Evolutionary conservation across 2,329 filamentous ascomycete species (phyloP), one percentile per base, ranked within the genome.

Genomic region (Waltergamsia citrina): DNA sequence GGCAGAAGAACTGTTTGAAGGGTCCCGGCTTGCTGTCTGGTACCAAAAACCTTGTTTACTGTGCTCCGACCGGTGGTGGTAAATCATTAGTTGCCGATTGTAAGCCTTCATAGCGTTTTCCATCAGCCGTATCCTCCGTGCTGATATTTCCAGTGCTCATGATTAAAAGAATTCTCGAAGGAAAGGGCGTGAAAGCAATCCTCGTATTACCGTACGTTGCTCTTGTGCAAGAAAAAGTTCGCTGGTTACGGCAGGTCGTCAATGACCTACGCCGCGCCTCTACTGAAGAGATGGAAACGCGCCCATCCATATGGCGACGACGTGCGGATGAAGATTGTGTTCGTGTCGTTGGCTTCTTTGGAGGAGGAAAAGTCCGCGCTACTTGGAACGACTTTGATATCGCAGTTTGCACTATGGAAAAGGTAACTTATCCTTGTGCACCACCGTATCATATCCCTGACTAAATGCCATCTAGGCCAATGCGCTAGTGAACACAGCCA

Each of bases 401-500:
- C 46, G 83, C 77, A 2, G 72, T 87, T 26, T 87, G 83, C 57
- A 87, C 83, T 1, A 78, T 87, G 39, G 83, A 88, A 59, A 88
- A 87, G 72, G 53, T 54, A 22, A 45, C n/a, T n/a, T n/a, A n/a
- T n/a, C n/a, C n/a, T n/a, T n/a, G n/a, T n/a, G n/a, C n/a, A n/a
- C 26, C 15, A 25, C 9, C 22, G 24, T n/a, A 14, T 15, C 12
- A 3, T 23, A 17, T 22, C 8, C 19, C 16, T 39, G 19, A 25
- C 35, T 41, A 27, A 41, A 33, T 20, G 31, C 21, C 24, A 33
- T 12, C 29, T 34, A 85, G 79, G 82, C 82, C 35, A 88, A 87
- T 47, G 70, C 78, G 9, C 65, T 88, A 25, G 67, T 86, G 19
- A 87, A 88, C 44, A 62, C 70, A 16, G 78, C 81, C 11, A 83